Base-by-base conservation (phyloP, 2,329 filamentous ascomycete genomes). In the Fusarium sp. region DNA sequence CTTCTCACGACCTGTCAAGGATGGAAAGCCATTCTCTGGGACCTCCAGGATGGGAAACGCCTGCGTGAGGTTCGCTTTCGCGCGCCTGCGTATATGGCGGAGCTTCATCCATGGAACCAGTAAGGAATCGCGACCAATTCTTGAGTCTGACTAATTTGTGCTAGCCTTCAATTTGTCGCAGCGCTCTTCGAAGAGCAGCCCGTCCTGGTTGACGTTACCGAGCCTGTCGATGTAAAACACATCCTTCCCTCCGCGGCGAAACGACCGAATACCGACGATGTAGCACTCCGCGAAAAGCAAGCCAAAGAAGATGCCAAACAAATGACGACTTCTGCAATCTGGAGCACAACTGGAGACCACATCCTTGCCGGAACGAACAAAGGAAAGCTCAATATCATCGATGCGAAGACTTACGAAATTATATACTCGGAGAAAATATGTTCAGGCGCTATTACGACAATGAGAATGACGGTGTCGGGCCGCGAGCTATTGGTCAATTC, bases 11-110 rank as follows among this genome's bases (percentile, higher is more conserved):
- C 94, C 13, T 97, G 94, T 42, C 93, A 97, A 77, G 96, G 97
- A 75, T 98, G 95, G 92, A 97, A 96, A 80, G 94, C 92, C 66
- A 94, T 97, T 49, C 85, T 99, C 1, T 99, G 96, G 96, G 96
- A 99, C 79, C 83, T 99, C 59, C 86, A 86, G 53, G 83, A 88
- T 60, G 85, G 87, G 45, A 85, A 91, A 75, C 84, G 92, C 61
- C 83, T 94, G 74, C 90, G 94, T 69, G 94, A 93, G 71, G 91
- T 97, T 72, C 91, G 94, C 69, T 97, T 99, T 75, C 90, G 95
- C 69, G 93, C 94, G 5, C 94, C 95, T 1, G 92, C 97, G 33
- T 99, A 97, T 80, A 97, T 96, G 72, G 96, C 95, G 5, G 96
- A 99, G 80, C 84, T 99, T 57, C 93, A 99, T 79, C 95, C 96